Evolutionary conservation across 345 rosid species (phyloP).

Genomic region (Arabis hirsuta): DNA sequence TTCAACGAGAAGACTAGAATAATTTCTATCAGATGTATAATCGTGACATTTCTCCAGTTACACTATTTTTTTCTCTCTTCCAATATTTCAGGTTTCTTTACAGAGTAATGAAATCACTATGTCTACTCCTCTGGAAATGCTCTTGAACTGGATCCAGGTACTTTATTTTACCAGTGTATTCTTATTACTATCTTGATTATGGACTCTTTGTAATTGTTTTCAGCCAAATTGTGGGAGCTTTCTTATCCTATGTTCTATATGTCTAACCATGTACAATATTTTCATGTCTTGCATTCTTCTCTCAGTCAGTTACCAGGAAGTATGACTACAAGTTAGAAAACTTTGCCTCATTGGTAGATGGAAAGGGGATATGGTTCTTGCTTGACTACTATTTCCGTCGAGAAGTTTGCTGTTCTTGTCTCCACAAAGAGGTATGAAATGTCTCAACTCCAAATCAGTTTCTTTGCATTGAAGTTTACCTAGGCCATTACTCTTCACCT

Average conservation of each 20-base stretch:
- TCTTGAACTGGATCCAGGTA: constrained; percentile 89
- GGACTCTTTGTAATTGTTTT: background rate
- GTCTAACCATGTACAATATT: constrained; percentile 31
- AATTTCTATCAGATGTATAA: constrained; percentile 9
- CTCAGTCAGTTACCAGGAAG: constrained; percentile 70
- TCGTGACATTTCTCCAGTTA: constrained; percentile 1
- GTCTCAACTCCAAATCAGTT: constrained; percentile 16
- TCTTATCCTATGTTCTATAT: constrained; percentile 8
- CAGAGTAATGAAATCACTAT: constrained; percentile 48
- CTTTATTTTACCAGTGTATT: constrained; percentile 10
- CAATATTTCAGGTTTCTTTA: constrained; percentile 16
- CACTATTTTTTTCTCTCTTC: constrained; percentile 10
- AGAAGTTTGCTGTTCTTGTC: constrained; percentile 68
- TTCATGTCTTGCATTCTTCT: constrained; percentile 27
- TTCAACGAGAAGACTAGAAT: constrained; percentile 1
- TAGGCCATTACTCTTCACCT: constrained; percentile 25
- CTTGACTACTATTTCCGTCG: constrained; percentile 89
- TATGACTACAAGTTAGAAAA: constrained; percentile 59
- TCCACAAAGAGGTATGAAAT: constrained; percentile 52
- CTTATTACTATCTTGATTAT: background rate
- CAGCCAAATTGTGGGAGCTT: background rate
- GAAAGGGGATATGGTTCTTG: constrained; percentile 95
- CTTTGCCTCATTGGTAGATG: constrained; percentile 71
- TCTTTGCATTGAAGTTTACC: constrained; percentile 9
- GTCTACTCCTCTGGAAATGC: constrained; percentile 57